Evolutionary conservation across 176 grass and related monocot genomes (phyloP), one percentile per base, ranked within the genome.

Genomic region (Juncus inflexus): DNA sequence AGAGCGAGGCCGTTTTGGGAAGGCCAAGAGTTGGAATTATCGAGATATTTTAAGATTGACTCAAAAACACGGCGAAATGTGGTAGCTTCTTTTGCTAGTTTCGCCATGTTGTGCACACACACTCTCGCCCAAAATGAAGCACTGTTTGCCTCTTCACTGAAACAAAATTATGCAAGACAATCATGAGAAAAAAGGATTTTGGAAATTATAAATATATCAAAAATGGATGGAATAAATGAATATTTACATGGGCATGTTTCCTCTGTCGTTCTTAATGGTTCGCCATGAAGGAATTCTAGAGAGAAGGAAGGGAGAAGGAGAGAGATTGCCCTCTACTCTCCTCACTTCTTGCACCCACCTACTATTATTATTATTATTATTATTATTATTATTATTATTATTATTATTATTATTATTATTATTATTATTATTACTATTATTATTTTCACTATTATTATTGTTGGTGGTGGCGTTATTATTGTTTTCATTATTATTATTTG

Each of bases 21-120:
- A 65, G 83, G 81, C 94, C 88, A 99, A 56, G 85, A 89, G 80
- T 67, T 79, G 45, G 78, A 81, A 61, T 73, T 85, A 75, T 87
- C 88, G 53, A 99, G 91, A 72, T 91, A 84, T 55, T 80, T 81
- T 85, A 99, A 86, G 53, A 99, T 77, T 16, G 78, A 91, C 81
- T 99, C 94, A 76, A 99, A 86, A 35, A 86, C 86, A 55, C 94
- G 94, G 15, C 94, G 85, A 54, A 99, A 82, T 15, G 88, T 99
- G 40, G 94, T 99, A 10, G 88, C 85, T 66, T 99, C 94, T 72
- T 78, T 89, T 53, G 85, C 81, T 79, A 99, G 76, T 67, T 79
- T 92, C 19, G 94, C 89, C 94, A 92, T 92, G 78, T 99, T 99
- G 38, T 91, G 88, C 60, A 99, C 72, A 73, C 85, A 92, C 50